phyloP scores from a whole-genome alignment of 148 eudicot species.

The Fagopyrum homotropicum region DNA sequence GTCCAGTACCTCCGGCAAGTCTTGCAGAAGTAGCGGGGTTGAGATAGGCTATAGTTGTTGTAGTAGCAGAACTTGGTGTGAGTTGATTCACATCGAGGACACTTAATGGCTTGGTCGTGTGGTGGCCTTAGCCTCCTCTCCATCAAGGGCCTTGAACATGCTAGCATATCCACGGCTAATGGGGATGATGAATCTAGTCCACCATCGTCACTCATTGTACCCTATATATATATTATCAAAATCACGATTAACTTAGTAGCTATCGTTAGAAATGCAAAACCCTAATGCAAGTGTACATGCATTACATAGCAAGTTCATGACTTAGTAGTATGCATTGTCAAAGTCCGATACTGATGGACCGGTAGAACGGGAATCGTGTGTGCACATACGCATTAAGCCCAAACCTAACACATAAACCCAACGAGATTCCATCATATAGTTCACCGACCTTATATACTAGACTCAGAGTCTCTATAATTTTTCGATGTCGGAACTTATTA shows the following conservation, averaged over 20 bases:
- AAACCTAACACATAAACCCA: no score
- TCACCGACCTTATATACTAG: no score
- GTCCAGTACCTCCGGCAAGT: constrained; percentile 89
- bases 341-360: no score
- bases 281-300: not conserved
- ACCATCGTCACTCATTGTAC: constrained; percentile 6
- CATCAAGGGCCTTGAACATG: constrained; percentile 60
- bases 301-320: not conserved
- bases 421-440: no score
- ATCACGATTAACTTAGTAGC: not conserved
- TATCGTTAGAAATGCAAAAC: not conserved
- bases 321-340: no score
- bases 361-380: no score
- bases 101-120: constrained; percentile 65
- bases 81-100: constrained; percentile 76
- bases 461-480: no score
- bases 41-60: constrained; percentile 88
- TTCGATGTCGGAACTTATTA: no score
- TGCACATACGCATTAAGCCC: no score
- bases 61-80: constrained; percentile 93
- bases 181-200: constrained; percentile 47
- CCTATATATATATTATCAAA: not conserved
- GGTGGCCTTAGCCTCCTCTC: constrained; percentile 73
- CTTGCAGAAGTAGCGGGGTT: constrained; percentile 88
- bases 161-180: constrained; percentile 49